Evolutionary conservation across 2,329 filamentous ascomycete species (phyloP), one percentile per base, ranked within the genome.

Genomic region (Xylaria sp.): DNA sequence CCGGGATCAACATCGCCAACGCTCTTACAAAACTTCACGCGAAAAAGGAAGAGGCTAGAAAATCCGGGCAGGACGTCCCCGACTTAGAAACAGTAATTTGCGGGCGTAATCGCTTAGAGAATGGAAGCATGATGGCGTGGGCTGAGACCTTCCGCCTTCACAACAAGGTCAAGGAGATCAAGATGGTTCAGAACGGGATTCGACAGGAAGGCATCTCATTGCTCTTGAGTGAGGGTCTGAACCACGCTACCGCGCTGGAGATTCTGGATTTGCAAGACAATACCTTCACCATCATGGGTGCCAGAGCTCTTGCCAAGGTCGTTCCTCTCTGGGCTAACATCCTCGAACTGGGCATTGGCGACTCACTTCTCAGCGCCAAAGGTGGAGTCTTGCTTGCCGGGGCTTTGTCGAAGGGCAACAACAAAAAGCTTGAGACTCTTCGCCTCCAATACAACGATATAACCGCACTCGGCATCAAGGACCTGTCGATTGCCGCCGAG

Each of bases 141-240:
- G 94, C 94, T 51, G 92, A 91, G 80, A 88, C 94, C 0, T 98
- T 93, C 81, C 89, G 90, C 76, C 90, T 95, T 67, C 94, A 98
- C 79, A 90, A 88, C 73, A 91, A 92, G 66, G 88, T 99, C 72
- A 92, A 91, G 82, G 90, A 90, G 68, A 89, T 99, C 75, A 97
- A 95, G 86, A 98, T 99, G 96, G 94, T 97, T 32, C 96, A 98
- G 82, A 98, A 99, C 80, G 96, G 96, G 62, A 99, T 99, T 75
- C 89, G 96, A 52, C 93, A 95, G 79, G 94, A 98, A 81, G 96
- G 96, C 70, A 96, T 98, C 77, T 90, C 90, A 57, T 88, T 91
- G 73, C 85, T 99, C 66, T 84, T 99, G 72, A 90, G 88, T 70
- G 86, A 94, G 63, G 96, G 96, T 71, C 86, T 99, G 63, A 88